Base-by-base conservation (phyloP, 2,329 filamentous ascomycete genomes). In the Sclerotinia trifoliorum region DNA sequence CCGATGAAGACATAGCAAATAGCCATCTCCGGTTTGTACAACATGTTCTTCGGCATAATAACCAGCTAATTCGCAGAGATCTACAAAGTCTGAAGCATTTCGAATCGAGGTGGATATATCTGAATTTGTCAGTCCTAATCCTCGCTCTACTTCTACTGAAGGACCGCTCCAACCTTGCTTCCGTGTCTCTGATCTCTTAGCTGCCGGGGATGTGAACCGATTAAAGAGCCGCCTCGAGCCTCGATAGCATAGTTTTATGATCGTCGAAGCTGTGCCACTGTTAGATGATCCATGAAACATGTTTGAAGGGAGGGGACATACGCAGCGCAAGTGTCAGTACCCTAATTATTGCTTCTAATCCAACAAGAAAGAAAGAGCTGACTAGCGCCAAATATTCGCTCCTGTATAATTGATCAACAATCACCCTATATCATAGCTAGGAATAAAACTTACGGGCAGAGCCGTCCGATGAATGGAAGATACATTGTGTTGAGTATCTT, bases 41-140 rank as follows among this genome's bases (percentile, higher is more conserved):
- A 99, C 90, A 78, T 99, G 95, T 80, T 99, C 95, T 78, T 99
- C 95, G 7, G 94, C 92, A 74, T 92, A 90, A 80, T 97, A 98
- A 58, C 94, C 94, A 79, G 90, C 97, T 17, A 97, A 81, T 51
- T 89, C 90, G 79, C 94, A 98, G n/a, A 99, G 86, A 77, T 98
- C 94, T 57, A 93, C 88, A 78, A 99, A 98, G 77, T 98, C 95
- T 70, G 91, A 87, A 5, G 94, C 93, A 77, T 95, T 90, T 67
- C 93, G 90, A 68, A 99, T 89, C 11, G 89, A 88, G n/a, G 82
- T 85, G 51, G 92, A 92, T 67, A 93, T 84, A 51, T 86, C 87
- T 88, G 71, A 26, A 5, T 62, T 19, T 62, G 60, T 62, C 60
- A 62, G 46, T 51, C 46, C n/a, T 32, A 13, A 8, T 51, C 29